Base-by-base conservation (phyloP, 371 early-diverging fungal genomes). In the Rhizopus delemar region DNA sequence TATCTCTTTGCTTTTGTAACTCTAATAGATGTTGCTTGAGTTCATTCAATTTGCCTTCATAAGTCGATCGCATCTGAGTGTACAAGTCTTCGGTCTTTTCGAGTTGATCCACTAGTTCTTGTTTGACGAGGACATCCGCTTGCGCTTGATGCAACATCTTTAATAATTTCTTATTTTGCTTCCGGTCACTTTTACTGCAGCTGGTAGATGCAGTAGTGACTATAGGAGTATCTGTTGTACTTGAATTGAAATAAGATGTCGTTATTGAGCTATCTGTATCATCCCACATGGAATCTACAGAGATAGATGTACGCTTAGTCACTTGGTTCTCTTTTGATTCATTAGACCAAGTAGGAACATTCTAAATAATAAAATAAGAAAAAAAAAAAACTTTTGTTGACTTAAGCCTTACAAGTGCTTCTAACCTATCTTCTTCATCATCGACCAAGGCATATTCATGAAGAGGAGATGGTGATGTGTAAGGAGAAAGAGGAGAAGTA, bases 111-210 rank as follows among this genome's bases (percentile, higher is more conserved):
- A 84, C 83, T 11, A 86, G 65, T 49, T 82, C 83, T 33, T 78
- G 72, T 32, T 79, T 79, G 39, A 87, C 86, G 3, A 81, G 66
- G 32, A 90, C 78, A 53, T 90, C 90, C 0, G 81, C 78, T 53
- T 87, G 87, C 11, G 86, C 82, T 61, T 88, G 86, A 61, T 83
- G 82, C 13, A 88, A 68, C 69, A 86, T 77, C 43, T 77, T 75
- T 3, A 74, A 34, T 8, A 74, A 34, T 29, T 71, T 73, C 46
- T 59, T 71, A 41, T 64, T 64, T 33, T 61, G 61, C 12, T 74
- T 62, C 5, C 67, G 60, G 0, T 62, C 63, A 46, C 46, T 51
- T 50, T 46, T 52, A n/a, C 51, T 46, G 22, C 56, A 43, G 41
- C 55, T 36, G 46, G 48, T 13, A 35, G 46, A 54, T 12, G 39